Evolutionary conservation across 1,139 yeast genomes (phyloP).

Genomic region (Blastobotrys petasosporus): DNA sequence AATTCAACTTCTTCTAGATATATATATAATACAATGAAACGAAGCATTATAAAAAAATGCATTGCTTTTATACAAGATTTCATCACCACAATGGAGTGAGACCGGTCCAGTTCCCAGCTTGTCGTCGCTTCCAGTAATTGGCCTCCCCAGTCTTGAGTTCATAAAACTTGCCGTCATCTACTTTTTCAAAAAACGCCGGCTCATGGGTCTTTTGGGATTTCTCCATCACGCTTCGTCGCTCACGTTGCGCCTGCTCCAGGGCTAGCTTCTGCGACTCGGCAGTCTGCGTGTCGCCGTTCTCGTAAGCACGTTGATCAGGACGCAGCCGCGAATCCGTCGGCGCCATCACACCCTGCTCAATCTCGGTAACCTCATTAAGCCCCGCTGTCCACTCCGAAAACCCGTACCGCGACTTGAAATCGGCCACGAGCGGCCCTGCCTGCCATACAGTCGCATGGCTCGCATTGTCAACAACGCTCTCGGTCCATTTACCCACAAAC

Average conservation of each 20-base stretch:
- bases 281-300: constrained; percentile 55
- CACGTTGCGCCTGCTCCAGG: constrained; percentile 77
- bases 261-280: constrained; percentile 66
- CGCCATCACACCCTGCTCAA: constrained; percentile 61
- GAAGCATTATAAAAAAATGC: neutral
- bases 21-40: neutral
- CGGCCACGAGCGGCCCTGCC: constrained; percentile 56
- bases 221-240: constrained; percentile 57
- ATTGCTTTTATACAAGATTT: neutral
- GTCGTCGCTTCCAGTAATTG: constrained; percentile 73
- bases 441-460: constrained; percentile 44
- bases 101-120: constrained; percentile 31
- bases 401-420: constrained; percentile 66
- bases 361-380: constrained; percentile 66
- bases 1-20: neutral
- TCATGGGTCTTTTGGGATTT: constrained; percentile 41
- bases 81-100: constrained; percentile 26
- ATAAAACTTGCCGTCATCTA: constrained; percentile 46
- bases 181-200: constrained; percentile 57
- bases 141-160: constrained; percentile 52
- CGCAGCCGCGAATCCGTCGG: constrained; percentile 87
- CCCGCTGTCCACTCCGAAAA: constrained; percentile 78
- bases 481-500: constrained; percentile 75
- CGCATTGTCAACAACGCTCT: constrained; percentile 25
- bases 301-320: constrained; percentile 76